Conservation (phyloP, 1,139 yeast species). For the Yamadazyma pseudoaaseri region DNA sequence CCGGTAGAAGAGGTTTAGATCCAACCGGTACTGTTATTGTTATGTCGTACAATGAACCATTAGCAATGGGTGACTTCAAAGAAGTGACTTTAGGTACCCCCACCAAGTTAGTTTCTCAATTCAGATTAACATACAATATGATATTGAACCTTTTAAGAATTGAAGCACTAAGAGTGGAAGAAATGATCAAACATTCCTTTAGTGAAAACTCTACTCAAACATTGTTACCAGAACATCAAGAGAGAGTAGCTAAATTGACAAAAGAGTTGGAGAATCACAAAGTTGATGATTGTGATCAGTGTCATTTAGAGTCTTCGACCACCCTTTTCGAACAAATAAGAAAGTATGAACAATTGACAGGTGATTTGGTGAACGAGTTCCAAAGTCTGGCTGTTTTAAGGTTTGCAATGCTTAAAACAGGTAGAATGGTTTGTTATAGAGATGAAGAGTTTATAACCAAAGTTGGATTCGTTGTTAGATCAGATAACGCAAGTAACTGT, state of each 20-base stretch:
- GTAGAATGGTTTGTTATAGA: constrained; percentile 62
- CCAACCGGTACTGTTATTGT: constrained; percentile 93
- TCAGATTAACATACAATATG: constrained; percentile 94
- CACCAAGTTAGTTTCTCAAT: constrained; percentile 86
- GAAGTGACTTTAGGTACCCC: constrained; percentile 85
- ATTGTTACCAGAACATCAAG: constrained; percentile 81
- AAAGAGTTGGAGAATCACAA: constrained; percentile 41
- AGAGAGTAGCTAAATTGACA: constrained; percentile 54
- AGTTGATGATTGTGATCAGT: constrained; percentile 37
- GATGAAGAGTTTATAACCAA: constrained; percentile 41
- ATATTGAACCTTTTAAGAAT: constrained; percentile 85
- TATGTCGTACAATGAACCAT: constrained; percentile 78
- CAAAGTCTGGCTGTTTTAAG: constrained; percentile 47
- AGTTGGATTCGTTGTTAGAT: constrained; percentile 55
- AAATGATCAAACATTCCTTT: constrained; percentile 94
- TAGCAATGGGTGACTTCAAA: constrained; percentile 60
- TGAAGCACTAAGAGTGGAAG: constrained; percentile 93
- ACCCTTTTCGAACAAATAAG: constrained; percentile 44
- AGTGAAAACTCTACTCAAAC: constrained; percentile 89
- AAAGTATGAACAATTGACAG: constrained; percentile 43
- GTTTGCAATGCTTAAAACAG: constrained; percentile 46
- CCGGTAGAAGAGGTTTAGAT: constrained; percentile 97
- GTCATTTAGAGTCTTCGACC: constrained; percentile 40
- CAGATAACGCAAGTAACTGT: constrained; percentile 26
- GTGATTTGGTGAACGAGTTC: constrained; percentile 47